Percentiles rank a stretch among this genome's conserved stretches.
These are phyloP conservation scores for Lachancea quebecensis DNA, from an alignment of 805 yeast species.

Conservation along the genomic window DNA sequence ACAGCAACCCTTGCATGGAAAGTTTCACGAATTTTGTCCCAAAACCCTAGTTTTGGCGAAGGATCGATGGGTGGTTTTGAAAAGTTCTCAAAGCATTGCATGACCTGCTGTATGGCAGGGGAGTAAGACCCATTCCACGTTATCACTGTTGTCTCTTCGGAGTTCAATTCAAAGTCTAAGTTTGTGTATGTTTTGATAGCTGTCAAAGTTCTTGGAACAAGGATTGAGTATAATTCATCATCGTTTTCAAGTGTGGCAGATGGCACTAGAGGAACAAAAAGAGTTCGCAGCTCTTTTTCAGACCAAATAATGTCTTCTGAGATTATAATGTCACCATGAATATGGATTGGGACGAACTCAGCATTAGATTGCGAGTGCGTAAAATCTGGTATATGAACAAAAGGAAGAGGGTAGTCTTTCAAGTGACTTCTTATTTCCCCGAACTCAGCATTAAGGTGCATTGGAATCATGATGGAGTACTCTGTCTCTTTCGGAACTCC, in stretches of 20 bases:
- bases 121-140: conserved; percentile 83
- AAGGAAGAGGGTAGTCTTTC: conserved; percentile 82
- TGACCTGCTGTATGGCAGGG: conserved; percentile 75
- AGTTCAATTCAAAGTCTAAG: conserved; percentile 46
- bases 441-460: conserved; percentile 47
- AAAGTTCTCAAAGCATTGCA: conserved; percentile 72
- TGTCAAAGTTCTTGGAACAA: conserved; percentile 69
- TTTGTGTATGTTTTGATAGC: conserved; percentile 67
- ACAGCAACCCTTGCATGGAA: conserved; percentile 66
- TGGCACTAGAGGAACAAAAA: conserved; percentile 58
- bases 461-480: conserved; percentile 65
- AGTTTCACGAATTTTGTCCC: conserved; percentile 80
- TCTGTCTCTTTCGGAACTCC: conserved; percentile 68
- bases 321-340: conserved; percentile 60
- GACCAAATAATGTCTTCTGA: conserved; percentile 55
- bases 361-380: conserved; percentile 24
- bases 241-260: conserved; percentile 33
- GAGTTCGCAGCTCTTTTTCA: conserved; percentile 47
- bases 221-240: conserved; percentile 45
- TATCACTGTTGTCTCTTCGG: conserved; percentile 54
- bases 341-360: conserved; percentile 27
- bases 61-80: conserved; percentile 89
- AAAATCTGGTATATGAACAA: conserved; percentile 60
- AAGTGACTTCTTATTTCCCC: conserved; percentile 62
- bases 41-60: conserved; percentile 76